Conservation (phyloP, 169 alveolate species). For the Eimeria mitis region DNA sequence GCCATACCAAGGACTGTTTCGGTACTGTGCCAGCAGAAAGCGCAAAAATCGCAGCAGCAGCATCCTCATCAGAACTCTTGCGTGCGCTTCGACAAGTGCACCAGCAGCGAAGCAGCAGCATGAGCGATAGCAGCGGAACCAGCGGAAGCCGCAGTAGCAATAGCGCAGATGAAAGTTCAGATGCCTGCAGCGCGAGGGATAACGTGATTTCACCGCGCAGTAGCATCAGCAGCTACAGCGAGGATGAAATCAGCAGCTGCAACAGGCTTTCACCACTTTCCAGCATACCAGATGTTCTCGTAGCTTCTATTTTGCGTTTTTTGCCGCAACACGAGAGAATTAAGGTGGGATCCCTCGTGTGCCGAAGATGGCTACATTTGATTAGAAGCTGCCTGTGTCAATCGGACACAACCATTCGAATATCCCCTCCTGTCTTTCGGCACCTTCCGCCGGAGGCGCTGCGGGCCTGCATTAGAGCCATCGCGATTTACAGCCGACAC, state of each 20-base stretch:
- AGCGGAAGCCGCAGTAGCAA: conserved; percentile 39
- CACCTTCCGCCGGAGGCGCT: conserved; percentile 41
- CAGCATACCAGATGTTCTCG: conserved; percentile 43
- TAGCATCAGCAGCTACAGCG: conserved; percentile 41
- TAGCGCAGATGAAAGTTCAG: conserved; percentile 12
- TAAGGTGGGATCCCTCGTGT: conserved; percentile 51
- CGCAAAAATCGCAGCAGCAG: not conserved
- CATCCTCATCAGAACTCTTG: not conserved
- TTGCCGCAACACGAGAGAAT: conserved; percentile 48
- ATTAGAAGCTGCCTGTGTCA: conserved; percentile 62
- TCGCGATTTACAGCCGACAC: conserved; percentile 29
- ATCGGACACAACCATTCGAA: conserved; percentile 31
- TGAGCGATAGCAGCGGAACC: conserved; percentile 51
- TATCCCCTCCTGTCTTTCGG: conserved; percentile 32
- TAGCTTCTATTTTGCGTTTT: conserved; percentile 45
- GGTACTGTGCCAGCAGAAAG: conserved; percentile 1
- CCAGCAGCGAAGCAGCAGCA: conserved; percentile 37
- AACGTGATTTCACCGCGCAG: not conserved
- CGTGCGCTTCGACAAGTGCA: conserved; percentile 12
- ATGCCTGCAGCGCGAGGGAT: not conserved
- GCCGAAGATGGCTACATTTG: conserved; percentile 54
- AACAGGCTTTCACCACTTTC: not conserved
- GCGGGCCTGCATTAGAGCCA: conserved; percentile 18
- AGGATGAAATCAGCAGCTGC: conserved; percentile 24
- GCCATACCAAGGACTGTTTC: not conserved